phyloP scores from a whole-genome alignment of 192 early-diverging fungal genomes.

The Backusella macrospora region DNA sequence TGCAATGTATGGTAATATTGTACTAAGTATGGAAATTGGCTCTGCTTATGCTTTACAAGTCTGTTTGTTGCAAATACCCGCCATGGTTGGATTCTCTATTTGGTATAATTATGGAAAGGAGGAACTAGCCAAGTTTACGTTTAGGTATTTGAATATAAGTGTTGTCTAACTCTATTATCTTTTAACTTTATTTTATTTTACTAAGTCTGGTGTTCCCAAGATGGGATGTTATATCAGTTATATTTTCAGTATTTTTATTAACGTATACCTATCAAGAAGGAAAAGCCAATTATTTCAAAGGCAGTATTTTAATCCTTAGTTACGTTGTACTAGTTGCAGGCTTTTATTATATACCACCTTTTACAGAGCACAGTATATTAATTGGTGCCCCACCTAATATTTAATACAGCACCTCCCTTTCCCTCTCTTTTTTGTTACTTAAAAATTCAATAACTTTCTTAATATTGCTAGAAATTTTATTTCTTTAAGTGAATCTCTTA shows the following conservation, averaged over 20 bases:
- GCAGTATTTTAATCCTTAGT: constrained; percentile 82
- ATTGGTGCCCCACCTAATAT: background rate
- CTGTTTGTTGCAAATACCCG: constrained; percentile 93
- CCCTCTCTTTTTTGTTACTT: no score
- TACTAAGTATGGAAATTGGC: constrained; percentile 87
- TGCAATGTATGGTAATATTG: constrained; percentile 87
- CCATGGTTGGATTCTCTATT: constrained; percentile 83
- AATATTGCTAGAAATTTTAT: no score
- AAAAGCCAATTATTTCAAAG: constrained; percentile 97
- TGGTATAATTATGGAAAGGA: constrained; percentile 52
- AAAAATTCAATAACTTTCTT: no score
- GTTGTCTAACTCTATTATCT: background rate
- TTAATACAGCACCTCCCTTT: no score
- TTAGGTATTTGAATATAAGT: constrained; percentile 32
- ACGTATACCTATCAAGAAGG: constrained; percentile 96
- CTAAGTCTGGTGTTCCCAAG: constrained; percentile 41
- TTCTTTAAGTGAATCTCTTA: no score
- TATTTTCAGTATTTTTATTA: constrained; percentile 67
- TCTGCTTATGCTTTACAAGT: constrained; percentile 96
- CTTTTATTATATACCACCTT: constrained; percentile 75
- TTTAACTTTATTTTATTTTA: background rate
- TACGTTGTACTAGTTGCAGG: constrained; percentile 82
- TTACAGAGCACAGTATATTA: constrained; percentile 23
- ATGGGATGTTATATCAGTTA: constrained; percentile 45
- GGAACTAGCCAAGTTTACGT: constrained; percentile 35